Evolutionary conservation across 148 eudicot genomes (phyloP), one percentile per base, ranked within the genome.

Genomic region (Pharnaceum exiguum): DNA sequence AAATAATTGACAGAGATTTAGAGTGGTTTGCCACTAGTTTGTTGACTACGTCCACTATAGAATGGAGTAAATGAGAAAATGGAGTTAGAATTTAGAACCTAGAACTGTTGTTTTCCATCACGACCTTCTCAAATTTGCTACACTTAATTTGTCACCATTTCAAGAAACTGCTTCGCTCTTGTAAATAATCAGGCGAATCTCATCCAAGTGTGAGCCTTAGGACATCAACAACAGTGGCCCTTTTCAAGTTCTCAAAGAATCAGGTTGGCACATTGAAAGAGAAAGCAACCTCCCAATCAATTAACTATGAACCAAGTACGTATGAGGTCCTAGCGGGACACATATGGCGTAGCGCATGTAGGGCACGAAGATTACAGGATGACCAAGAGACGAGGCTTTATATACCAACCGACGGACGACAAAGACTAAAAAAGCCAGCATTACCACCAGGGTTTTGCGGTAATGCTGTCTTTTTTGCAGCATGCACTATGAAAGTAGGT

Each of bases 261-360:
- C 72, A 72, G 7, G 54, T 72, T 8, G 26, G 5, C 12, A 25
- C 63, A 54, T 22, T 72, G 4, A 63, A 30, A 24, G 21, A 12
- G 21, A 66, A 27, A 32, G 44, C 64, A 6, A 46, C 40, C 53
- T 66, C 72, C 0, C 38, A 60, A 23, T 12, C 6, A 2, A 3
- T 26, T 2, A 49, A 36, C 32, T 60, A 52, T 33, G 18, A 10
- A 9, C 26, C 19, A 9, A 67, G 72, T 18, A 49, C 77, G 1
- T 73, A 51, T 5, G 65, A 73, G 60, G 66, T 73, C 47, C n/a
- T 73, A 25, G 67, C 77, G 0, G 77, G 65, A 19, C 77, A 73
- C 23, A 49, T 68, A 6, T 73, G 72, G 77, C 49, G 65, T 1
- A 39, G 60, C 16, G 56, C 60, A 2, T 62, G 71, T 23, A 62